Conservation (phyloP, 768 basidiomycete species). For the Hirschioporus abietinus region DNA sequence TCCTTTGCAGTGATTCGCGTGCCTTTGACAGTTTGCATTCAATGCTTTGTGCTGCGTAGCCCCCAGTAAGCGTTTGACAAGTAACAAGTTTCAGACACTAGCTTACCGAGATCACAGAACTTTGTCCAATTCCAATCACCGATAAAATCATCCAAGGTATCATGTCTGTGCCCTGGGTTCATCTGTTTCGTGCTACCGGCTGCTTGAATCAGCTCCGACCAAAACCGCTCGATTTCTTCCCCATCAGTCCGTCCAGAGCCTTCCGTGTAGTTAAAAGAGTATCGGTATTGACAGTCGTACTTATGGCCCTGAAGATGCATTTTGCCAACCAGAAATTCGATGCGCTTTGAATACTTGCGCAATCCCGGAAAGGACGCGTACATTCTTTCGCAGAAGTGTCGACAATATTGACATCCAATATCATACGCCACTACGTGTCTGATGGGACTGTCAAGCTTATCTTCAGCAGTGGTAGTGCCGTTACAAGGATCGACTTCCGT, state of each 20-base stretch:
- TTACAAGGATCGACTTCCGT: background rate
- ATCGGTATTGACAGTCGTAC: slow-evolving; percentile 11
- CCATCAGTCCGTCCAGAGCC: slow-evolving; percentile 19
- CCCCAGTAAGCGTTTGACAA: background rate
- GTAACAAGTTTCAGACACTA: background rate
- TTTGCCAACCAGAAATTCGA: slow-evolving; percentile 9
- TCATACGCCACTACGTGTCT: background rate
- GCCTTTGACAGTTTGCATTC: background rate
- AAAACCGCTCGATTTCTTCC: slow-evolving; percentile 18
- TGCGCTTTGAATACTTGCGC: background rate
- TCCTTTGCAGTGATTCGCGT: background rate
- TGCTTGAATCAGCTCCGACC: slow-evolving; percentile 16
- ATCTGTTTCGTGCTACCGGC: slow-evolving; percentile 16
- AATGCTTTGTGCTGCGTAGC: background rate
- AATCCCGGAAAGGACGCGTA: background rate
- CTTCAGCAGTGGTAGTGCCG: too few relatives aligned
- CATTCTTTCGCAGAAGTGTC: background rate
- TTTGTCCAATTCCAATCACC: slow-evolving; percentile 9
- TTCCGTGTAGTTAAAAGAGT: slow-evolving; percentile 17
- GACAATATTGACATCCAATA: background rate
- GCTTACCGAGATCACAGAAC: background rate
- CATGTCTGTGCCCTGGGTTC: slow-evolving; percentile 12
- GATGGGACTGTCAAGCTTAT: too few relatives aligned
- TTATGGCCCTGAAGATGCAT: slow-evolving; percentile 19
- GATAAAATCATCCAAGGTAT: slow-evolving; percentile 17